Base-by-base conservation (phyloP, 495 filamentous ascomycete species). In the Letharia columbiana region DNA sequence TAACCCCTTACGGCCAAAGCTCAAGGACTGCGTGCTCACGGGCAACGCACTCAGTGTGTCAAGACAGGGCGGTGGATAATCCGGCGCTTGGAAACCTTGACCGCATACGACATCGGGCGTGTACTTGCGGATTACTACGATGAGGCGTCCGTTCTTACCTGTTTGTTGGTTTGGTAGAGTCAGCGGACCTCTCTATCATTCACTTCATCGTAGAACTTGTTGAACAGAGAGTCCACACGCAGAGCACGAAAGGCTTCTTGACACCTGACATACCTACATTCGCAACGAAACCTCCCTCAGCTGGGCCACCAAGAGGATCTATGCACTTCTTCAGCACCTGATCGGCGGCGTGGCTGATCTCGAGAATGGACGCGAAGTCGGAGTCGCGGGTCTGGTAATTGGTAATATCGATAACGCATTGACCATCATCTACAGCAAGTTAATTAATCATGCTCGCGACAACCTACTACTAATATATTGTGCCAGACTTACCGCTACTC, bases 371-470 rank as follows among this genome's bases (percentile, higher is more conserved):
- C 10, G 39, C 59, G 11, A 42, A 3, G 15, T 61, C 59, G 10
- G n/a, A 6, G 10, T 5, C 7, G 3, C 2, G 1, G 4, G 0
- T 0, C 4, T 28, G 17, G 2, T 3, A 2, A 13, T 12, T 0
- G 11, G 20, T 9, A 28, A 61, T n/a, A 4, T 61, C 59, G 31
- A 61, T 61, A 0, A 61, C 39, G 59, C 59, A 61, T 11, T 13
- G 59, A 37, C 39, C 59, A 28, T 61, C 31, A 44, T 61, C 59
- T 61, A 11, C 3, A 37, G 1, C 5, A 1, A n/a, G 23, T 1
- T 17, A 6, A 17, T 57, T 5, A 57, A 18, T 13, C 5, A 57
- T 37, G 7, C 13, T 37, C 3, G 52, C 33, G 17, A 37, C 15
- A 0, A 35, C 8, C 13, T 37, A 3, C 11, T n/a, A 20, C 2